Evolutionary conservation across 2,329 filamentous ascomycete genomes (phyloP).

Genomic region (Lachnellula occidentalis): DNA sequence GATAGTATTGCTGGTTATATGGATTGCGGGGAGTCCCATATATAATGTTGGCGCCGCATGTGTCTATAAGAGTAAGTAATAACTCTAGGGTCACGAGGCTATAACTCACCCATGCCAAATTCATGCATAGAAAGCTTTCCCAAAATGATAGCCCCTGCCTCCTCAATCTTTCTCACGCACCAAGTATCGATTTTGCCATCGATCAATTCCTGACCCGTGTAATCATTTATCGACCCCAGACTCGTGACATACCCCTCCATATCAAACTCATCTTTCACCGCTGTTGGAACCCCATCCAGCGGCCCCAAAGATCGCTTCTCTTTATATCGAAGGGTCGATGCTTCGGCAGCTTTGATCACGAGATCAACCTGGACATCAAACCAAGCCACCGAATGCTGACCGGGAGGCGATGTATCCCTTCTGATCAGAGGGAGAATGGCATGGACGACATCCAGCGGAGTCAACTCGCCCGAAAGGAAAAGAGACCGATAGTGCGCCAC

Average conservation of each 20-base stretch:
- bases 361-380: constrained; percentile 57
- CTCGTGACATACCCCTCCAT: constrained; percentile 17
- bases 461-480: constrained; percentile 63
- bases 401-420: constrained; percentile 46
- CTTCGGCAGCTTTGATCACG: constrained; percentile 61
- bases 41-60: constrained; percentile 74
- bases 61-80: constrained; percentile 52
- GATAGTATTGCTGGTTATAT: constrained; percentile 64
- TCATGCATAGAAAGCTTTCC: constrained; percentile 86
- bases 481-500: constrained; percentile 72
- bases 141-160: constrained; percentile 66
- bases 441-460: constrained; percentile 66
- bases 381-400: constrained; percentile 68
- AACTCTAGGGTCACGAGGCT: no score
- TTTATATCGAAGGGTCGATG: constrained; percentile 66
- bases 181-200: constrained; percentile 15
- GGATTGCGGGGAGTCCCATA: constrained; percentile 77
- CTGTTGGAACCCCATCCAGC: constrained; percentile 76
- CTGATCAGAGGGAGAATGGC: constrained; percentile 65
- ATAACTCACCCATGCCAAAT: constrained; percentile 42
- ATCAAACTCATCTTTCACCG: constrained; percentile 69
- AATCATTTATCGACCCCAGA: constrained; percentile 17
- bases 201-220: constrained; percentile 4
- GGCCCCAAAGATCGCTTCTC: constrained; percentile 58
- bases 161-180: constrained; percentile 37